Evolutionary conservation across 208 protist species (phyloP).

Genomic region (Leishmania martiniquensis): DNA sequence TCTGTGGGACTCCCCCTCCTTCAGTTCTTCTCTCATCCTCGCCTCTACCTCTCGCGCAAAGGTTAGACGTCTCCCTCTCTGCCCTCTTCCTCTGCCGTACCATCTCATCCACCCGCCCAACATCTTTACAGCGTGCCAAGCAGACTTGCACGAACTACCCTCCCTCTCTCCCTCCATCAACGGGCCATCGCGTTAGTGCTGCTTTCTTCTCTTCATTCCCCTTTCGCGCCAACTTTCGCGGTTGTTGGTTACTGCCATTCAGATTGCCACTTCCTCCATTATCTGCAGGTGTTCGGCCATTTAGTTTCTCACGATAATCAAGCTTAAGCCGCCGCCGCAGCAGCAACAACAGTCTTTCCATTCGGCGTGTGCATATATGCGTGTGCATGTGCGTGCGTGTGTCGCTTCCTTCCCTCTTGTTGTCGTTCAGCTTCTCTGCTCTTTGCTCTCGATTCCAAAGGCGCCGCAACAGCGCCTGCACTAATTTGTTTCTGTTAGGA

Average conservation of each 20-base stretch:
- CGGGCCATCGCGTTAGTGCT: too few species aligned
- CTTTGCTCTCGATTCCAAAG: background rate
- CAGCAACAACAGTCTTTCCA: too few species aligned
- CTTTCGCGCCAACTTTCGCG: too few species aligned
- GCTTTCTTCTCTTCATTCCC: too few species aligned
- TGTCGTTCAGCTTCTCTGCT: background rate
- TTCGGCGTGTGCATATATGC: too few species aligned
- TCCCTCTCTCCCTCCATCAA: too few species aligned
- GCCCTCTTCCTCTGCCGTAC: background rate
- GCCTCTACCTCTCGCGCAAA: background rate
- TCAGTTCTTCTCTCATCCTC: background rate
- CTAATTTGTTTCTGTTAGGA: background rate
- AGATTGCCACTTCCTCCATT: background rate
- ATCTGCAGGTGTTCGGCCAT: background rate
- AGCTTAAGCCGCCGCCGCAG: background rate
- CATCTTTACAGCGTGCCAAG: background rate
- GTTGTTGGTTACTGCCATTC: too few species aligned
- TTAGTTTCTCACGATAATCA: background rate
- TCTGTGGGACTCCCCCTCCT: background rate
- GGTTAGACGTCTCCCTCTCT: background rate
- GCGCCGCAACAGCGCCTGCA: too few species aligned
- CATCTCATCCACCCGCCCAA: background rate
- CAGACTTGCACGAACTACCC: too few species aligned
- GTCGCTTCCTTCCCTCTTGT: background rate
- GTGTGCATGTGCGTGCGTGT: too few species aligned